Percentiles rank a stretch among this genome's conserved stretches.
Evolutionary conservation across 768 basidiomycete genomes (phyloP).

Genomic region (Baorangia bicolor): DNA sequence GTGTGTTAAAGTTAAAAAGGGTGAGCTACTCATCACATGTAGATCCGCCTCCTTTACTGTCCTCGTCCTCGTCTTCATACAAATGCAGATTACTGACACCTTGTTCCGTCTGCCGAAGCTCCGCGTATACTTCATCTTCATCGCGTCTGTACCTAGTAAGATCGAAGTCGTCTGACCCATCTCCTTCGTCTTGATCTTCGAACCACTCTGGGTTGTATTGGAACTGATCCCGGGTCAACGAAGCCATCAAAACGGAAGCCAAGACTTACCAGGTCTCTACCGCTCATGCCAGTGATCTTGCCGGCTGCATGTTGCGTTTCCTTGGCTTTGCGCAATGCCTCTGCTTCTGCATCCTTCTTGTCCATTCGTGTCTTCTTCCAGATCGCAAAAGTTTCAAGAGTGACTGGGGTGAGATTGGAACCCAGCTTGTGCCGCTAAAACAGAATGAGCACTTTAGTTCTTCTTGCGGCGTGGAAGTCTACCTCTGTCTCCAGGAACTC

Average conservation of each 20-base stretch:
- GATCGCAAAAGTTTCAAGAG: slow-evolving; percentile 81
- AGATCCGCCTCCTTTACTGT: background rate
- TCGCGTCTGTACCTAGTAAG: slow-evolving; percentile 54
- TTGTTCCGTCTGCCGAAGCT: slow-evolving; percentile 24
- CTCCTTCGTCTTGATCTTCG: slow-evolving; percentile 63
- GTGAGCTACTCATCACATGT: background rate
- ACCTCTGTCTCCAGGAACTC: slow-evolving; percentile 99
- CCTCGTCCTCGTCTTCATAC: slow-evolving; percentile 22
- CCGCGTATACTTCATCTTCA: slow-evolving; percentile 30
- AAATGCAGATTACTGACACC: slow-evolving; percentile 15
- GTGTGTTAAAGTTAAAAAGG: background rate
- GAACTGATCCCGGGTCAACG: slow-evolving; percentile 53
- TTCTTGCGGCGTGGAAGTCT: slow-evolving; percentile 15
- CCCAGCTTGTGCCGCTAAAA: slow-evolving; percentile 91
- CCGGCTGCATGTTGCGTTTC: slow-evolving; percentile 79
- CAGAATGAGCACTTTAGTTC: background rate
- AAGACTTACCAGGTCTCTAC: slow-evolving; percentile 80
- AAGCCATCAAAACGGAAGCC: background rate
- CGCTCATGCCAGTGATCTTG: slow-evolving; percentile 91
- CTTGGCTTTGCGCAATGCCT: slow-evolving; percentile 80
- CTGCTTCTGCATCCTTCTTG: slow-evolving; percentile 90
- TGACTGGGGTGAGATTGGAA: slow-evolving; percentile 87
- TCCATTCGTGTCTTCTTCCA: slow-evolving; percentile 97
- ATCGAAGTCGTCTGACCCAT: slow-evolving; percentile 52
- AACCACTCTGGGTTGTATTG: slow-evolving; percentile 97